Evolutionary conservation across 805 yeast species (phyloP).

Genomic region (Wickerhamomyces silvicola): DNA sequence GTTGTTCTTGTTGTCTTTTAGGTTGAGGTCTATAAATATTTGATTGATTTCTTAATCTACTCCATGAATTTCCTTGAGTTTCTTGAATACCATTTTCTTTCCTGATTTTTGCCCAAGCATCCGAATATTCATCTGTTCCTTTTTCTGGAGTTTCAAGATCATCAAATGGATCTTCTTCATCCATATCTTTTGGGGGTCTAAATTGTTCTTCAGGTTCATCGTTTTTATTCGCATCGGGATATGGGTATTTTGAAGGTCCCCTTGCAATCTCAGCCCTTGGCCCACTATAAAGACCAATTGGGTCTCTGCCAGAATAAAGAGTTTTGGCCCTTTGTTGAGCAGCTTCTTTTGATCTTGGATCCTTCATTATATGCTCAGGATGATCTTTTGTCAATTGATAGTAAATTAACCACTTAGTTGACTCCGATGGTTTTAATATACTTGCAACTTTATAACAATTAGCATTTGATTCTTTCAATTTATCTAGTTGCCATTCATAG

Average conservation of each 20-base stretch:
- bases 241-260: constrained; percentile 5
- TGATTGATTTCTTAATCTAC: constrained; percentile 19
- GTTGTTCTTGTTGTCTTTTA: not conserved
- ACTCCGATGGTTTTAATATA: constrained; percentile 25
- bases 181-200: not conserved
- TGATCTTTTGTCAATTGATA: constrained; percentile 45
- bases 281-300: constrained; percentile 31
- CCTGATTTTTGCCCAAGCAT: constrained; percentile 35
- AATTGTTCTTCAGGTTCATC: not conserved
- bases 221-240: constrained; percentile 6
- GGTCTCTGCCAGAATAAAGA: constrained; percentile 31
- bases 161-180: constrained; percentile 21
- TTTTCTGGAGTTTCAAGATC: constrained; percentile 1
- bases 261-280: constrained; percentile 19
- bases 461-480: constrained; percentile 24
- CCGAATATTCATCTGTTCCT: constrained; percentile 6
- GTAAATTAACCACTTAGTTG: constrained; percentile 44
- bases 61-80: constrained; percentile 22
- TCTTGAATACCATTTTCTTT: constrained; percentile 17
- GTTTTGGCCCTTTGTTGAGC: constrained; percentile 19
- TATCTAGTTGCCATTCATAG: constrained; percentile 27
- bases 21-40: not conserved
- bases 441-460: constrained; percentile 26
- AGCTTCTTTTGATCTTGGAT: constrained; percentile 40
- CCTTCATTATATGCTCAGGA: constrained; percentile 45